Evolutionary conservation across 805 yeast genomes (phyloP).

Genomic region (Wickerhamiella azyma): DNA sequence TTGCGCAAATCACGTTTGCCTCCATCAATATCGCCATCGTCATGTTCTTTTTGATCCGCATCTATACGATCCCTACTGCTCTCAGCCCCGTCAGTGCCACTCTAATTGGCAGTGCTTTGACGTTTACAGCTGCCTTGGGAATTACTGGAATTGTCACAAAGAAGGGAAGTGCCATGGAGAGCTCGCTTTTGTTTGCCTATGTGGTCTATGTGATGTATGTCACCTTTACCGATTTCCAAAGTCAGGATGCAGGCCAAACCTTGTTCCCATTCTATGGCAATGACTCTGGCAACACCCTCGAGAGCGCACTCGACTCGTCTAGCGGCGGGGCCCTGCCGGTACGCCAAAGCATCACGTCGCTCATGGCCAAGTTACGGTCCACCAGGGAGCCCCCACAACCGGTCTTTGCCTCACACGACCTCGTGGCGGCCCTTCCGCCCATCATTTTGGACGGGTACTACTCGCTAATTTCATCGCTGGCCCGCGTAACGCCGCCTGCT

Average conservation of each 20-base stretch:
- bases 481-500: conserved; percentile 29
- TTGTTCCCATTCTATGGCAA: conserved; percentile 11
- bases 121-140: conserved; percentile 60
- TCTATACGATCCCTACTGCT: conserved; percentile 57
- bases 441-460: conserved; percentile 27
- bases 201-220: conserved; percentile 88
- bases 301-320: too few relatives aligned
- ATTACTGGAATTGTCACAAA: conserved; percentile 72
- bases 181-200: conserved; percentile 75
- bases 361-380: neutral
- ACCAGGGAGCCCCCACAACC: neutral
- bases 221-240: conserved; percentile 73
- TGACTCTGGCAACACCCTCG: too few relatives aligned
- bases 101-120: conserved; percentile 70
- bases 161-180: conserved; percentile 81
- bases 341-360: neutral
- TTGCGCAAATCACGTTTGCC: conserved; percentile 54
- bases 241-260: conserved; percentile 8
- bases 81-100: conserved; percentile 67
- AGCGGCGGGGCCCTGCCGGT: too few relatives aligned
- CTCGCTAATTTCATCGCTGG: conserved; percentile 25
- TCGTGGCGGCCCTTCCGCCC: conserved; percentile 27
- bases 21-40: conserved; percentile 67
- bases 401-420: neutral
- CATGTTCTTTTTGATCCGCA: conserved; percentile 64